These are phyloP conservation scores for Prunus mume DNA, from an alignment of 306 rosid genomes.

Conservation along the genomic window DNA sequence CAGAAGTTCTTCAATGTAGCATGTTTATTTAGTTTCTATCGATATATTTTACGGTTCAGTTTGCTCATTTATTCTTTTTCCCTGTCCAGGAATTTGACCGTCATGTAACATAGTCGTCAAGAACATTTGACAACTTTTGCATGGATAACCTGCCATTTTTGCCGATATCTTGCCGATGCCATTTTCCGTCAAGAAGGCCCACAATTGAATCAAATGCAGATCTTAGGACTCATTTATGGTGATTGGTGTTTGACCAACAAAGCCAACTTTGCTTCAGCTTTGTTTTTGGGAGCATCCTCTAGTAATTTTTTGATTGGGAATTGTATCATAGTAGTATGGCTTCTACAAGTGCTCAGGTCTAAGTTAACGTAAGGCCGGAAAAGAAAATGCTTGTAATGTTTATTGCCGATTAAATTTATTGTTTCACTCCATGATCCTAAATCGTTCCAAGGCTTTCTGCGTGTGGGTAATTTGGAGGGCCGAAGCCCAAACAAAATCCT, in stretches of 20 bases:
- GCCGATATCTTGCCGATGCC: neutral
- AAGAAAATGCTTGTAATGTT: too few relatives aligned
- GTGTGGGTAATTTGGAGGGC: too few relatives aligned
- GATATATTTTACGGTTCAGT: neutral
- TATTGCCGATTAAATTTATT: too few relatives aligned
- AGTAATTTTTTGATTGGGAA: too few relatives aligned
- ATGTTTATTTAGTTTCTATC: neutral
- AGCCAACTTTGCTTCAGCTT: too few relatives aligned
- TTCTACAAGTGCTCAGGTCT: too few relatives aligned
- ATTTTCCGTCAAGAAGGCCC: neutral
- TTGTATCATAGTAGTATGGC: too few relatives aligned
- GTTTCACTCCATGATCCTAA: too few relatives aligned
- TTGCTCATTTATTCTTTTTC: neutral
- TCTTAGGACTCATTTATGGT: neutral
- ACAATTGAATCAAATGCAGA: neutral
- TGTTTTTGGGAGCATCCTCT: neutral
- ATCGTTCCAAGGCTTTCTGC: too few relatives aligned
- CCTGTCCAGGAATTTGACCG: neutral
- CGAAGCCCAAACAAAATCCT: too few relatives aligned
- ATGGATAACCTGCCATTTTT: neutral
- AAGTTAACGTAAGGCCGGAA: too few relatives aligned
- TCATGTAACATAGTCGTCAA: neutral
- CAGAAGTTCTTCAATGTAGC: neutral
- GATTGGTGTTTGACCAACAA: neutral
- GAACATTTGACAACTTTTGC: neutral